Conservation (phyloP, 305 asterid species). For the Plantago coronopus region DNA sequence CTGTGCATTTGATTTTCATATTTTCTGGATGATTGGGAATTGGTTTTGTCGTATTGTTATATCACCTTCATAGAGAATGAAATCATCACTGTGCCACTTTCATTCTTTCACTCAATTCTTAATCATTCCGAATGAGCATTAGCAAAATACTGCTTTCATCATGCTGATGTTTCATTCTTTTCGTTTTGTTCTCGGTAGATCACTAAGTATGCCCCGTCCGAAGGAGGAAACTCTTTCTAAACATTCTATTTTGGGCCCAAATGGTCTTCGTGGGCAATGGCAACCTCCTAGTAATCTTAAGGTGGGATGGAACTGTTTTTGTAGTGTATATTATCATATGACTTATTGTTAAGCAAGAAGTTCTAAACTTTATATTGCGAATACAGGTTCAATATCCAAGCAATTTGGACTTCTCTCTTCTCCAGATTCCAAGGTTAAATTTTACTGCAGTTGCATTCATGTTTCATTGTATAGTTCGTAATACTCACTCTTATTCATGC, state of each 20-base stretch:
- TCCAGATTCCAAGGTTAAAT: conserved; percentile 58
- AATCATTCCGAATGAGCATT: not conserved
- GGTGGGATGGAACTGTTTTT: conserved; percentile 39
- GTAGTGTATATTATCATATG: conserved; percentile 15
- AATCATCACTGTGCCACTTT: conserved; percentile 10
- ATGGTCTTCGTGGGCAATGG: conserved; percentile 84
- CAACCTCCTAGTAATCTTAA: conserved; percentile 67
- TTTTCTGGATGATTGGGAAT: not conserved
- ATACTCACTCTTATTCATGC: not conserved
- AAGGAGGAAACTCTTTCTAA: conserved; percentile 84
- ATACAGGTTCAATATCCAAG: conserved; percentile 91
- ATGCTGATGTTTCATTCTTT: conserved; percentile 12
- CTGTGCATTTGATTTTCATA: not conserved
- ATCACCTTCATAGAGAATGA: not conserved
- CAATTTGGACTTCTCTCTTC: conserved; percentile 56
- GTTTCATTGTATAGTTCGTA: conserved; percentile 13
- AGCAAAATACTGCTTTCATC: conserved; percentile 9
- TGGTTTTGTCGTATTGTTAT: conserved; percentile 3
- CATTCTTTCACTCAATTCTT: not conserved
- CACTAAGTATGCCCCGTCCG: conserved; percentile 58
- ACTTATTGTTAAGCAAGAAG: conserved; percentile 13
- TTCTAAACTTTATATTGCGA: conserved; percentile 26
- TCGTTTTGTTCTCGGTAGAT: conserved; percentile 33
- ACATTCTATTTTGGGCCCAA: conserved; percentile 91
- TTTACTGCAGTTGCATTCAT: conserved; percentile 17